Conservation (phyloP, 1,284 basidiomycete species). For the Malassezia furfur region DNA sequence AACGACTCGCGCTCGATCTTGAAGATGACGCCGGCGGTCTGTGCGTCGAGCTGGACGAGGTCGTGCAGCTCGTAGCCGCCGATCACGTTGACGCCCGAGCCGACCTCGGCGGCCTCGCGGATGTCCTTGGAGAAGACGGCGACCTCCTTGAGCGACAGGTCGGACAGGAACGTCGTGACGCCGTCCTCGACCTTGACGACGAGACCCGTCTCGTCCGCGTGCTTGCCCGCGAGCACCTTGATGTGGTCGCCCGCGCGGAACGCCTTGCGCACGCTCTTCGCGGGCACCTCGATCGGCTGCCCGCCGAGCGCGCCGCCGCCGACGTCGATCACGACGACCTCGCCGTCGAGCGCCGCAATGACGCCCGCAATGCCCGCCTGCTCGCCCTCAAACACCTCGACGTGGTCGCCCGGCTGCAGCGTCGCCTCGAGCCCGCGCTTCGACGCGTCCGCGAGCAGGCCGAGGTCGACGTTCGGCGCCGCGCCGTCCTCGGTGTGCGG, state of each 20-base stretch:
- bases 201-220: slow-evolving; percentile 87
- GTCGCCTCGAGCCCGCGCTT: slow-evolving; percentile 75
- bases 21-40: slow-evolving; percentile 92
- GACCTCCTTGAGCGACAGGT: slow-evolving; percentile 90
- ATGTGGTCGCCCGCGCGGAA: slow-evolving; percentile 97
- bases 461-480: slow-evolving; percentile 58
- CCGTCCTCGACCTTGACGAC: slow-evolving; percentile 75
- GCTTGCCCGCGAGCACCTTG: slow-evolving; percentile 92
- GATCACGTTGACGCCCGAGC: slow-evolving; percentile 73
- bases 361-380: slow-evolving; percentile 84
- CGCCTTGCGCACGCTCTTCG: slow-evolving; percentile 78
- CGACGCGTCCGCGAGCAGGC: slow-evolving; percentile 76
- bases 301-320: slow-evolving; percentile 69
- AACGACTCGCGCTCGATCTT: slow-evolving; percentile 92
- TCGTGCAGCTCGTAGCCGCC: slow-evolving; percentile 94
- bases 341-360: slow-evolving; percentile 77
- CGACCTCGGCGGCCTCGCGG: slow-evolving; percentile 91
- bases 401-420: slow-evolving; percentile 91
- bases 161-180: slow-evolving; percentile 91
- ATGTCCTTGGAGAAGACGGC: slow-evolving; percentile 96
- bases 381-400: slow-evolving; percentile 95
- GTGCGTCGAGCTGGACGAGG: slow-evolving; percentile 83
- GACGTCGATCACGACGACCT: slow-evolving; percentile 72
- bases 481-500: slow-evolving; percentile 25
- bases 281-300: slow-evolving; percentile 71